A percentile compares a stretch with the other conserved stretches of the same genome.
phyloP scores from a whole-genome alignment of 2,329 filamentous ascomycete genomes.

The Fusarium humuli region DNA sequence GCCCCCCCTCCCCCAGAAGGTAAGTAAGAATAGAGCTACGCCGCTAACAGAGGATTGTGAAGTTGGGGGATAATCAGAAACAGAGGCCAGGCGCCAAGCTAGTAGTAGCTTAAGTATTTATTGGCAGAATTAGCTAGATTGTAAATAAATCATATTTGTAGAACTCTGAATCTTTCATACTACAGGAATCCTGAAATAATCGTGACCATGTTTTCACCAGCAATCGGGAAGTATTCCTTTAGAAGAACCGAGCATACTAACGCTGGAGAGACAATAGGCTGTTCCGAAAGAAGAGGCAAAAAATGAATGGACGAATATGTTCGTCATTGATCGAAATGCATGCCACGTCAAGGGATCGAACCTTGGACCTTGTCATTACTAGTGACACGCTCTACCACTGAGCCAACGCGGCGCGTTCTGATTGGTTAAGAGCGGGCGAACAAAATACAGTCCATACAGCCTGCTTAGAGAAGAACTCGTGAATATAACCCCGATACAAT shows the following conservation, averaged over 20 bases:
- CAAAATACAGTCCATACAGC: neutral
- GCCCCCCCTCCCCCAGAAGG: neutral
- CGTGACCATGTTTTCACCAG: neutral
- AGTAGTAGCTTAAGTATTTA: neutral
- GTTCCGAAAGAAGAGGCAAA: neutral
- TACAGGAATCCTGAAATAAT: neutral
- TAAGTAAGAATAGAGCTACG: neutral
- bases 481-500: neutral
- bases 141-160: neutral
- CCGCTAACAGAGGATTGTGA: neutral
- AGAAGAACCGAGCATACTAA: neutral
- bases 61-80: neutral
- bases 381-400: slow-evolving; percentile 16
- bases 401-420: slow-evolving; percentile 4
- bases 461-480: neutral
- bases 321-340: neutral
- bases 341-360: slow-evolving; percentile 10
- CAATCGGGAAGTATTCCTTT: neutral
- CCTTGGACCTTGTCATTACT: slow-evolving; percentile 11
- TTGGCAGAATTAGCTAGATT: neutral
- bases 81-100: neutral
- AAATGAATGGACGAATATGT: neutral
- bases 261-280: neutral
- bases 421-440: neutral
- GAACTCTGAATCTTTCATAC: neutral